Base-by-base conservation (phyloP, 2,329 filamentous ascomycete species). In the Verticillium klebahnii region DNA sequence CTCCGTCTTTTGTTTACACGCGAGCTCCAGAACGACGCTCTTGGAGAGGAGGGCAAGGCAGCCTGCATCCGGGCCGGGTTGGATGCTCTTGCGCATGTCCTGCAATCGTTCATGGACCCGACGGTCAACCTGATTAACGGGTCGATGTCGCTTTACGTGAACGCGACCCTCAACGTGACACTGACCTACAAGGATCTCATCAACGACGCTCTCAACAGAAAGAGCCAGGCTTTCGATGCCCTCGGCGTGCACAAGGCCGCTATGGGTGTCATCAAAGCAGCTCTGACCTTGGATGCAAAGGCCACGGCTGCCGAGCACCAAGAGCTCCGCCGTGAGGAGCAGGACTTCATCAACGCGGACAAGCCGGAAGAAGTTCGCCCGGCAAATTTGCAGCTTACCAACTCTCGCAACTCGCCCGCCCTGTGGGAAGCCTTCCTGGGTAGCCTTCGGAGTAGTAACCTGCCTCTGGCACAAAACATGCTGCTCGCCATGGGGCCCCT, bases 391-490 rank as follows among this genome's bases (percentile, higher is more conserved):
- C 25, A 56, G 54, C 7, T 17, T 8, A 56, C 54, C 5, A 17
- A 17, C 54, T 56, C 83, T 54, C 86, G 89, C 19, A 85, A 91
- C 61, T 94, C 92, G 0, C 81, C 89, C 17, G 83, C 86, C 17
- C 85, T 97, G 52, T 97, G 93, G 89, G 89, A 92, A 65, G 83
- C 86, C 1, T 89, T 93, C 56, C 81, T 91, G 56, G 83, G 88
- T 58, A 85, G 87, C 31, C 82, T 95, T 57, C 83, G 86, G 66
- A 81, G 85, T 32, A 84, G 87, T 37, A 85, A 90, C 66, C 76
- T 89, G n/a, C 81, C 86, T 5, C 79, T 97, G n/a, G 91, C 92
- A 1, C 88, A 85, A 57, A 85, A 86, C 39, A 88, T 94, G 67
- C 73, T 97, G 2, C 79, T 88, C 56, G 90, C 90, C 9, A 87